phyloP scores from a whole-genome alignment of 176 grass and related monocot genomes.

The sorghum (Sorghum bicolor) region Sorghum_bicolor_NCBIv3 NC_012876.2:60947001-60947500 shows the following conservation, averaged over 20 bases:
- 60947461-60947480: constrained; percentile 12
- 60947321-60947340: not conserved
- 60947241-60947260: constrained; percentile 31
- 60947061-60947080: not conserved
- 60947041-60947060: not conserved
- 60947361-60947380: constrained; percentile 42
- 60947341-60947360: not conserved
- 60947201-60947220: not conserved
- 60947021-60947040: not conserved
- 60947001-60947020: not conserved
- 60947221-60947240: not conserved
- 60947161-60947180: not conserved
- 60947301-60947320: not conserved
- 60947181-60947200: not conserved
- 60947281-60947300: not conserved
- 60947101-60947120: too few relatives aligned
- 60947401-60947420: constrained; percentile 42
- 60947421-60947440: constrained; percentile 47
- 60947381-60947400: constrained; percentile 47
- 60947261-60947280: constrained; percentile 5
- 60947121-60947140: not conserved
- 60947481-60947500: constrained; percentile 3
- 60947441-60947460: constrained; percentile 39
- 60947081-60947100: not conserved
- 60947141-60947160: not conserved